A percentile compares a stretch with the other conserved stretches of the same genome.
Conservation (phyloP, 352 stramenopile genomes). For the Phytopythium cucurbitacearum region DNA sequence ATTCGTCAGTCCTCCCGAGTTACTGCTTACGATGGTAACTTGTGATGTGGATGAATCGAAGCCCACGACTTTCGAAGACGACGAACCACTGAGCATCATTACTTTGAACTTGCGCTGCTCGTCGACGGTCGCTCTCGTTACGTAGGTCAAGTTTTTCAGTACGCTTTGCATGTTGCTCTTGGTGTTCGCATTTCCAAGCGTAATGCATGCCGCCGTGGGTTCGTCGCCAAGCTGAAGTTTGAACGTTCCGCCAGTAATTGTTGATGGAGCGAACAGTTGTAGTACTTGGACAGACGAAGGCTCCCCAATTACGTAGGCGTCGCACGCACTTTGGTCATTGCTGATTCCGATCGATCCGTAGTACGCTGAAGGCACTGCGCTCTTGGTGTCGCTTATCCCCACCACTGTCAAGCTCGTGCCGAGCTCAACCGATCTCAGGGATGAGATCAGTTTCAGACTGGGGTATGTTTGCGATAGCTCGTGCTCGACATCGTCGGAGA, state of each 20-base stretch:
- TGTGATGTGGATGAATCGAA: slow-evolving; percentile 19
- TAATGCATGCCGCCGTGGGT: slow-evolving; percentile 45
- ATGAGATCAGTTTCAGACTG: slow-evolving; percentile 48
- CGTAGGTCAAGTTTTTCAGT: slow-evolving; percentile 37
- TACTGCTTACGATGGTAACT: slow-evolving; percentile 33
- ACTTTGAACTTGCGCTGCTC: slow-evolving; percentile 62
- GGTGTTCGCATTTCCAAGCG: slow-evolving; percentile 17
- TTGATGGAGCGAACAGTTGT: slow-evolving; percentile 64
- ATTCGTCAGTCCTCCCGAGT: slow-evolving; percentile 20
- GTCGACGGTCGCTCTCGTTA: slow-evolving; percentile 42
- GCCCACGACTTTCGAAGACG: slow-evolving; percentile 31
- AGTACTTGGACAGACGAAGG: slow-evolving; percentile 62
- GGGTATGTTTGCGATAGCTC: slow-evolving; percentile 18
- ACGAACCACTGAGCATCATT: slow-evolving; percentile 34
- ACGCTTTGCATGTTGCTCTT: slow-evolving; percentile 30
- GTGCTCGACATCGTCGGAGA: slow-evolving; percentile 30
- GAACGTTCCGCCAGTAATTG: slow-evolving; percentile 48
- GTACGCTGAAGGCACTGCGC: slow-evolving; percentile 23
- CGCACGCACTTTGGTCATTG: slow-evolving; percentile 38
- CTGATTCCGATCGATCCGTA: slow-evolving; percentile 58
- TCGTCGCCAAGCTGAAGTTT: slow-evolving; percentile 47
- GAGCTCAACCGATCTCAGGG: slow-evolving; percentile 37
- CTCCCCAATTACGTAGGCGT: slow-evolving; percentile 61
- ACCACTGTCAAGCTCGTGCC: slow-evolving; percentile 14
- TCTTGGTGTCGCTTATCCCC: slow-evolving; percentile 20